phyloP scores from a whole-genome alignment of 441 rosid genomes.

The Melastoma candidum region DNA sequence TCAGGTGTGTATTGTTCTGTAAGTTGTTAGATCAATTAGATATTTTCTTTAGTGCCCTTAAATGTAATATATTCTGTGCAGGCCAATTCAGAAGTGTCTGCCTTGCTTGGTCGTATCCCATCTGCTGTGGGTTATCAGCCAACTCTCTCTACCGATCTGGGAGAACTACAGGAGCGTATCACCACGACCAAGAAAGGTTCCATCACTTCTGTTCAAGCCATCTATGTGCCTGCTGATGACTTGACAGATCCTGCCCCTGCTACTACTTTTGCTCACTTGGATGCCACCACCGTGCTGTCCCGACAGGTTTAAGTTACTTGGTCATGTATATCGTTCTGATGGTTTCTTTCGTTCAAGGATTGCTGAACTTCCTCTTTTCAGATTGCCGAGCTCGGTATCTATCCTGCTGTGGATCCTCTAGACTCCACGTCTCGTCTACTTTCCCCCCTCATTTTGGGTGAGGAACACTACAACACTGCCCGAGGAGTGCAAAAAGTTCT shows the following conservation, averaged over 20 bases:
- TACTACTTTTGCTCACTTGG: slow-evolving; percentile 99
- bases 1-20: slow-evolving; percentile 32
- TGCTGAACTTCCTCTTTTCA: not conserved
- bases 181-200: slow-evolving; percentile 98
- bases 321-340: not conserved
- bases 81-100: slow-evolving; percentile 99
- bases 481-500: slow-evolving; percentile 20
- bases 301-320: slow-evolving; percentile 1
- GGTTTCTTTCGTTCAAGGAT: not conserved
- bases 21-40: not conserved
- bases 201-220: slow-evolving; percentile 94
- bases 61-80: slow-evolving; percentile 13
- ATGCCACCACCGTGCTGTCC: slow-evolving; percentile 94
- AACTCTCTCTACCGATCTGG: slow-evolving; percentile 95
- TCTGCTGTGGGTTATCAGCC: slow-evolving; percentile 99
- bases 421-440: slow-evolving; percentile 24
- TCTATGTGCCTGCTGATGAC: slow-evolving; percentile 97
- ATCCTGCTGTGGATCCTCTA: slow-evolving; percentile 24
- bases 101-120: slow-evolving; percentile 96
- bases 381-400: slow-evolving; percentile 18
- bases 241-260: slow-evolving; percentile 99
- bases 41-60: not conserved
- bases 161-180: slow-evolving; percentile 95
- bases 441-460: slow-evolving; percentile 19
- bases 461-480: slow-evolving; percentile 19